Percentiles rank a stretch among this genome's conserved stretches.
These are phyloP conservation scores for Plectranthus barbatus DNA, from an alignment of 257 asterid genomes.

Conservation along the genomic window DNA sequence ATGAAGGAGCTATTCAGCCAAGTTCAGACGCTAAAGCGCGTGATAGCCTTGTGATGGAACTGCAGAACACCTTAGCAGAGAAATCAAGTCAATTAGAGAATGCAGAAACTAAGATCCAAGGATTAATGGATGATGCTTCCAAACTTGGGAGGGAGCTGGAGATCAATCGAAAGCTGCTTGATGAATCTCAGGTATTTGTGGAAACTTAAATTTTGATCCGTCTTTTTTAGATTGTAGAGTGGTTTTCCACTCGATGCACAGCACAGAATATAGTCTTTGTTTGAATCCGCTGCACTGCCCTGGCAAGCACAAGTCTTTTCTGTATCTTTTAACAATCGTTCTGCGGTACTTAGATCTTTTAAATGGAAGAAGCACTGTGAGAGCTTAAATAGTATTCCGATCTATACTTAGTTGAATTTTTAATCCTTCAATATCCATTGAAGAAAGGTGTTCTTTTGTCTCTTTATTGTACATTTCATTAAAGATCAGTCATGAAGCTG, in stretches of 20 bases:
- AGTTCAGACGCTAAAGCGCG: slow-evolving; percentile 32
- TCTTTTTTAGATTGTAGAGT: no score
- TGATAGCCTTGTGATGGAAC: slow-evolving; percentile 36
- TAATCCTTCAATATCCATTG: not conserved
- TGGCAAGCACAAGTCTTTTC: no score
- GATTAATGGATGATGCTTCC: slow-evolving; percentile 48
- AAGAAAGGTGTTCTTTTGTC: not conserved
- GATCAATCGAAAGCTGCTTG: slow-evolving; percentile 67
- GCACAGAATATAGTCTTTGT: no score
- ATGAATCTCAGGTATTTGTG: slow-evolving; percentile 87
- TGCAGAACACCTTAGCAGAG: slow-evolving; percentile 47
- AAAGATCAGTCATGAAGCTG: not conserved
- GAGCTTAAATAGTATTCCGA: not conserved
- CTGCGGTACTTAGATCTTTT: not conserved
- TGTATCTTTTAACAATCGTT: no score
- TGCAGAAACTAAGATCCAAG: slow-evolving; percentile 52
- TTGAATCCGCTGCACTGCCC: not conserved
- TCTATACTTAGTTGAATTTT: not conserved
- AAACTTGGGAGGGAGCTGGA: slow-evolving; percentile 70
- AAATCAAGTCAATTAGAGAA: slow-evolving; percentile 53
- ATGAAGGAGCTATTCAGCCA: slow-evolving; percentile 30
- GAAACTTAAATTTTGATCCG: not conserved
- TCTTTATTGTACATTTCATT: not conserved
- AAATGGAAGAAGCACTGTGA: not conserved
- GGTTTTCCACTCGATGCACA: no score